Conservation (phyloP, 1,284 basidiomycete genomes). For the Coriolopsis trogii region DNA sequence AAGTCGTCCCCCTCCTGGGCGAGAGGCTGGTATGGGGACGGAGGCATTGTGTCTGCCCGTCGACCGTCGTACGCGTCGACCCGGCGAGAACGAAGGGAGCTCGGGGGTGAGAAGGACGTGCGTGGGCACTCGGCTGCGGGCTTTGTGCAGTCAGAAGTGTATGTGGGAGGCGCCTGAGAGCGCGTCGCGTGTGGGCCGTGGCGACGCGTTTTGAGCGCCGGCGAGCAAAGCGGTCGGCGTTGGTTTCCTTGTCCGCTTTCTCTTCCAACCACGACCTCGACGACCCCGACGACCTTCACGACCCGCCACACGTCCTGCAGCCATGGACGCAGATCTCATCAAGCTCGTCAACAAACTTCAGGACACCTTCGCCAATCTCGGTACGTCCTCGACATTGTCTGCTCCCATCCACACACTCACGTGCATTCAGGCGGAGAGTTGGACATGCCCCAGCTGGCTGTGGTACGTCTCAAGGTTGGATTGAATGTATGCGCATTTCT, state of each 20-base stretch:
- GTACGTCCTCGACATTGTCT: constrained; percentile 43
- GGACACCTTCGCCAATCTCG: constrained; percentile 83
- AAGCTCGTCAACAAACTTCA: constrained; percentile 96
- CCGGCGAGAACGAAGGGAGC: background rate
- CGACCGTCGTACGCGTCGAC: constrained; percentile 1
- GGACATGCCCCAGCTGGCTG: constrained; percentile 85
- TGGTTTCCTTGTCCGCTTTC: background rate
- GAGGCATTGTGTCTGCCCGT: constrained; percentile 14
- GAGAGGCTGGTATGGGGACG: constrained; percentile 26
- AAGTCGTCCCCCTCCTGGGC: constrained; percentile 22
- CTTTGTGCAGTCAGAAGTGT: background rate
- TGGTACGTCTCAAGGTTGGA: constrained; percentile 46
- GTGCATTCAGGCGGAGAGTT: constrained; percentile 70
- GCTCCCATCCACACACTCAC: constrained; percentile 8
- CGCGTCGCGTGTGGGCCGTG: constrained; percentile 22
- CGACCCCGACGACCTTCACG: constrained; percentile 20
- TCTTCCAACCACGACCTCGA: constrained; percentile 14
- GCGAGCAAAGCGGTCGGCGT: background rate
- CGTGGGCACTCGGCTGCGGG: background rate
- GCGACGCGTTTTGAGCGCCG: constrained; percentile 26
- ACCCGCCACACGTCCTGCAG: constrained; percentile 27
- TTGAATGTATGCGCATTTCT: background rate
- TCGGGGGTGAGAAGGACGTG: background rate
- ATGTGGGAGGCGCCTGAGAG: constrained; percentile 8
- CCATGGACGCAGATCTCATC: constrained; percentile 93